These are phyloP conservation scores for Viola pubescens DNA, from an alignment of 441 rosid species.

Conservation along the genomic window DNA sequence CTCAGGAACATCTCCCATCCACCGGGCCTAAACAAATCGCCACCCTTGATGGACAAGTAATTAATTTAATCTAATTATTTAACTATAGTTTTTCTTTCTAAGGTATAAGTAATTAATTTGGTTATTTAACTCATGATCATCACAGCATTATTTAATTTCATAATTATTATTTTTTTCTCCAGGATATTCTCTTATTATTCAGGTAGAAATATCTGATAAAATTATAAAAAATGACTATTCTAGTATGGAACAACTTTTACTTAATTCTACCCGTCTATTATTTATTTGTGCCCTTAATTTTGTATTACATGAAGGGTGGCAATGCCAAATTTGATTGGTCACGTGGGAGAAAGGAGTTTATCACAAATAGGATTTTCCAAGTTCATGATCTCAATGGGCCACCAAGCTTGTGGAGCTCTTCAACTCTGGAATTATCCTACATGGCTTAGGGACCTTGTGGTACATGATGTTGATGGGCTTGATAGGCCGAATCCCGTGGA, in stretches of 20 bases:
- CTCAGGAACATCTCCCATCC: constrained; percentile 34
- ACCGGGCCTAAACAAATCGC: constrained; percentile 35
- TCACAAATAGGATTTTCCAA: constrained; percentile 41
- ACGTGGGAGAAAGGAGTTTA: constrained; percentile 36
- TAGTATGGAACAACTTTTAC: not conserved
- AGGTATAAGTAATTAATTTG: no score
- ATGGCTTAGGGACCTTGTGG: constrained; percentile 44
- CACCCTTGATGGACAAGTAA: constrained; percentile 33
- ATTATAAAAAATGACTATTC: no score
- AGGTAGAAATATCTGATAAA: no score
- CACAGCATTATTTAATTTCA: not conserved
- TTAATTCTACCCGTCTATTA: not conserved
- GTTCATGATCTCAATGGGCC: constrained; percentile 68
- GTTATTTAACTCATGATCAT: not conserved
- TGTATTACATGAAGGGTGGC: constrained; percentile 27
- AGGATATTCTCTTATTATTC: no score
- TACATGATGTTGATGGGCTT: constrained; percentile 44
- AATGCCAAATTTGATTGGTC: constrained; percentile 40
- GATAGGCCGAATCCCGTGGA: constrained; percentile 47
- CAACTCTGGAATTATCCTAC: constrained; percentile 64
- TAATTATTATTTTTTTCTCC: no score
- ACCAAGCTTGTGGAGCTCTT: constrained; percentile 63
- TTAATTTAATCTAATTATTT: no score
- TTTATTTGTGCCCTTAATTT: not conserved
- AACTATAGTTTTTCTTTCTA: no score